These are phyloP conservation scores for Kuraishia floccosa DNA, from an alignment of 805 yeast species.

Conservation along the genomic window DNA sequence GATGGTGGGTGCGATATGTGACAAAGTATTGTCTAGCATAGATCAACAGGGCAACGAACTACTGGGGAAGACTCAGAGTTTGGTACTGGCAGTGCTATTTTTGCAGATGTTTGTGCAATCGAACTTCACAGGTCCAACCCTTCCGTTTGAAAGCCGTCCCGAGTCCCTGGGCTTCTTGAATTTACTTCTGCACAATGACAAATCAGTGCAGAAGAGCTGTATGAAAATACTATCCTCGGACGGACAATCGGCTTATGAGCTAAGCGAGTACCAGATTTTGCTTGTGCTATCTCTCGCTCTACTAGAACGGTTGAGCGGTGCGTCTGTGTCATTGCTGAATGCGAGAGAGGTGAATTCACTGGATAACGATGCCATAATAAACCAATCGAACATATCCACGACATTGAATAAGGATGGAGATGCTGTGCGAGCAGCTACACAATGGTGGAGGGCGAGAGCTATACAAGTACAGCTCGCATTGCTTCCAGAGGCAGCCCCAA, in stretches of 20 bases:
- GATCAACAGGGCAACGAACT: slow-evolving; percentile 15
- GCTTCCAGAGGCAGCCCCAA: slow-evolving; percentile 44
- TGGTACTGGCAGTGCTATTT: slow-evolving; percentile 40
- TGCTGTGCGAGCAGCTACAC: slow-evolving; percentile 32
- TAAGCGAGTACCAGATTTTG: slow-evolving; percentile 38
- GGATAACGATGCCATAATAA: slow-evolving; percentile 12
- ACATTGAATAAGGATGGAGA: slow-evolving; percentile 9
- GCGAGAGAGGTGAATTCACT: slow-evolving; percentile 4
- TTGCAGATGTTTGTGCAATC: slow-evolving; percentile 62
- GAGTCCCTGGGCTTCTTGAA: slow-evolving; percentile 13
- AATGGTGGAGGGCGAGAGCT: slow-evolving; percentile 74
- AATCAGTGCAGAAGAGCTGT: slow-evolving; percentile 9
- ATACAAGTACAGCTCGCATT: slow-evolving; percentile 53
- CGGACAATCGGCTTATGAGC: slow-evolving; percentile 65
- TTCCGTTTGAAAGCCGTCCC: slow-evolving; percentile 20
- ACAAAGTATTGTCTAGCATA: not conserved
- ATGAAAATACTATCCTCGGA: slow-evolving; percentile 9
- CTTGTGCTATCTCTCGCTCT: slow-evolving; percentile 29
- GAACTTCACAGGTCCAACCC: slow-evolving; percentile 77
- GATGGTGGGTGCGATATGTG: slow-evolving; percentile 1
- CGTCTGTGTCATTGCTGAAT: slow-evolving; percentile 16
- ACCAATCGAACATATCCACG: slow-evolving; percentile 7
- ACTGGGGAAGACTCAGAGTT: slow-evolving; percentile 5
- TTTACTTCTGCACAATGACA: slow-evolving; percentile 7
- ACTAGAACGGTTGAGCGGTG: slow-evolving; percentile 26